Conservation (phyloP, 352 stramenopile genomes). For the Aphanomyces cochlioides region DNA sequence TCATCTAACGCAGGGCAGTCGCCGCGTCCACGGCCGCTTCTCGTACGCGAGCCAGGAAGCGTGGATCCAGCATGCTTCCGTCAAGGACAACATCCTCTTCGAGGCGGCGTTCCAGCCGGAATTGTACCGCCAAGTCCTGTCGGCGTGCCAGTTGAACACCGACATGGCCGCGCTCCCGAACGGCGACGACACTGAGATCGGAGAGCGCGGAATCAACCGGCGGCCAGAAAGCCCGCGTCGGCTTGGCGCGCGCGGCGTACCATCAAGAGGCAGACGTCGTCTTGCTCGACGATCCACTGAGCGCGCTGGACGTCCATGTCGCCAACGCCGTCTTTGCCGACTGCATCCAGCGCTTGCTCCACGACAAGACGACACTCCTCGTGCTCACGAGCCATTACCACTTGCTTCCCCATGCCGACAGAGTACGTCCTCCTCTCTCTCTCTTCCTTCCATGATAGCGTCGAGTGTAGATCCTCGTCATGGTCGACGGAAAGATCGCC, state of each 20-base stretch:
- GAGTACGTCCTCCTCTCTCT: slow-evolving; percentile 29
- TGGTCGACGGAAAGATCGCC: slow-evolving; percentile 35
- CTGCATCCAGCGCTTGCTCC: slow-evolving; percentile 84
- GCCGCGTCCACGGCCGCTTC: slow-evolving; percentile 69
- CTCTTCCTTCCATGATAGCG: slow-evolving; percentile 12
- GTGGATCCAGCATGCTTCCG: slow-evolving; percentile 95
- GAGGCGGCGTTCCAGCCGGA: slow-evolving; percentile 54
- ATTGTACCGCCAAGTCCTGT: slow-evolving; percentile 32
- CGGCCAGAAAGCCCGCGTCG: slow-evolving; percentile 41
- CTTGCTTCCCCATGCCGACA: slow-evolving; percentile 56
- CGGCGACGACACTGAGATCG: slow-evolving; percentile 66
- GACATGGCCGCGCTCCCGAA: slow-evolving; percentile 45
- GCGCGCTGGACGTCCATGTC: slow-evolving; percentile 96
- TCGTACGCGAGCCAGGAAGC: slow-evolving; percentile 91
- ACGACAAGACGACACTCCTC: slow-evolving; percentile 87
- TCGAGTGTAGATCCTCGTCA: slow-evolving; percentile 34
- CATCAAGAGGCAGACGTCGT: slow-evolving; percentile 89
- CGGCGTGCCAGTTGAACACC: slow-evolving; percentile 33
- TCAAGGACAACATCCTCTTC: slow-evolving; percentile 97
- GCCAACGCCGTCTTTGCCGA: slow-evolving; percentile 92
- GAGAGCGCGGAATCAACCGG: slow-evolving; percentile 49
- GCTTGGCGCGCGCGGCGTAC: slow-evolving; percentile 38
- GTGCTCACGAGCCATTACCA: slow-evolving; percentile 94
- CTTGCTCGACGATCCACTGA: slow-evolving; percentile 95
- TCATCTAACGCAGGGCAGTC: slow-evolving; percentile 44